Base-by-base conservation (phyloP, 2,329 filamentous ascomycete genomes). In the Alternaria panax region DNA sequence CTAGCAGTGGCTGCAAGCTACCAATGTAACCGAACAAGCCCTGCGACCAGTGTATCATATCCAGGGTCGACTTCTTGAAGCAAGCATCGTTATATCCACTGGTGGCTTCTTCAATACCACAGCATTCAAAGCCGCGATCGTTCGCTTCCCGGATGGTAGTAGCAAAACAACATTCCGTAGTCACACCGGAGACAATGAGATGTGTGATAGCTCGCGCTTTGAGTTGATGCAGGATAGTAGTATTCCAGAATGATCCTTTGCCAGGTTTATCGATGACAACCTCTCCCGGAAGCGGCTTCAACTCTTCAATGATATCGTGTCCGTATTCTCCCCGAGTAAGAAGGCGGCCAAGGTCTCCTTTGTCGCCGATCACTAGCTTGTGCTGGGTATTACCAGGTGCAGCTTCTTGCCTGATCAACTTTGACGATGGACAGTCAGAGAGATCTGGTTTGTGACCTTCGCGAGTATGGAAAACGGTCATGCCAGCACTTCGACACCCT, bases 71-170 rank as follows among this genome's bases (percentile, higher is more conserved):
- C 20, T 71, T 74, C 16, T 83, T 82, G 64, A 82, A 81, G n/a
- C 78, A 75, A 11, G 74, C 70, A 52, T 83, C 80, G 68, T 82
- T 69, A 56, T 84, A 85, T 1, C 83, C 83, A 46, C 79, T 79
- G 0, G 83, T 84, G 62, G 76, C 78, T 60, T 81, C 78, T 46
- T 72, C 71, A 34, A 81, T 73, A 3, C 77, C 77, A 54, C 85
- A 87, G 71, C 83, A 86, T 66, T 88, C 84, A 63, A 86, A 87
- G 0, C 86, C 86, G n/a, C 86, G 81, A 66, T 88, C 86, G 57
- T 84, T 85, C 30, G 83, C 84, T 72, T 88, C 86, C 36, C 85
- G 77, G 2, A 85, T 77, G 0, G 85, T 86, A 0, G 84, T 85
- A 8, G 82, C 82, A 51, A 88, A 85, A 65, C 85, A 87, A 64